A percentile compares a stretch with the other conserved stretches of the same genome.
phyloP scores from a whole-genome alignment of 1,139 yeast genomes.

The Nakaseomyces bracarensis region DNA sequence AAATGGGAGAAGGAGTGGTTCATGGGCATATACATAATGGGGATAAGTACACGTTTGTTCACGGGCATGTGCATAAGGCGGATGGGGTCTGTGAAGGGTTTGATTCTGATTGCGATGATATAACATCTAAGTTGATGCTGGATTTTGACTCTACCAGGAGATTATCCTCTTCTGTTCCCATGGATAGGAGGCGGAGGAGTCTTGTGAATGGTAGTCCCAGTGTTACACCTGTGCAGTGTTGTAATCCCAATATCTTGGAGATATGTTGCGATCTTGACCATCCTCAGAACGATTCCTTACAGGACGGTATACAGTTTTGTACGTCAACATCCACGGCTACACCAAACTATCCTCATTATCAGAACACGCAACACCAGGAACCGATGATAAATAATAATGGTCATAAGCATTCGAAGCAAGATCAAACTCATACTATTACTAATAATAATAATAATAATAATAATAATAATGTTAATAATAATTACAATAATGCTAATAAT shows the following conservation, averaged over 20 bases:
- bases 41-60: slow-evolving; percentile 55
- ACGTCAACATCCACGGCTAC: background rate
- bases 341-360: background rate
- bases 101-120: background rate
- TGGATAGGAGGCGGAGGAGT: no score
- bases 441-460: no score
- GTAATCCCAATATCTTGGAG: slow-evolving; percentile 35
- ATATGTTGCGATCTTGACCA: slow-evolving; percentile 35
- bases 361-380: no score
- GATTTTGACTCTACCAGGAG: background rate
- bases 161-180: background rate
- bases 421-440: no score
- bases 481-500: no score
- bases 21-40: slow-evolving; percentile 66
- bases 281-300: slow-evolving; percentile 6
- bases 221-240: slow-evolving; percentile 12
- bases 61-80: slow-evolving; percentile 53
- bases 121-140: background rate
- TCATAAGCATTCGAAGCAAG: no score
- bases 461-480: no score
- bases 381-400: no score
- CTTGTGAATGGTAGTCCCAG: background rate
- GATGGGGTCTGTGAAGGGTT: slow-evolving; percentile 7
- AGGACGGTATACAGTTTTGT: background rate
- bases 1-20: slow-evolving; percentile 41